These are phyloP conservation scores for Camillea tinctor DNA, from an alignment of 2,329 filamentous ascomycete species.

Conservation along the genomic window DNA sequence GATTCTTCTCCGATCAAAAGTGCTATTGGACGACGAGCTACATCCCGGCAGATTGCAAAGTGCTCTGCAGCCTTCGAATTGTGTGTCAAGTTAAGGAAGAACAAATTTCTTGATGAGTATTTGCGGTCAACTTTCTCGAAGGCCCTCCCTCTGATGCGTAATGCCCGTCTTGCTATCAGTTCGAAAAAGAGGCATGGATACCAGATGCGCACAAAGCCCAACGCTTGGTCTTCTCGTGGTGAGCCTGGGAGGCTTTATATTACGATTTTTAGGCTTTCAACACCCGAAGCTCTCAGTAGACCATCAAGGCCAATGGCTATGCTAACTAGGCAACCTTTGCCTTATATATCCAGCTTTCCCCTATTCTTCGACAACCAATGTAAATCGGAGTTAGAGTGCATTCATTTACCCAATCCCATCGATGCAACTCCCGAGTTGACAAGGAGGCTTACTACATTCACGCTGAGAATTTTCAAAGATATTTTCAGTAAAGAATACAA, in stretches of 20 bases:
- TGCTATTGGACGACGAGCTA: conserved; percentile 60
- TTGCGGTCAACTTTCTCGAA: conserved; percentile 73
- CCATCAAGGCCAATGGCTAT: conserved; percentile 65
- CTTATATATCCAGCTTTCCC: conserved; percentile 64
- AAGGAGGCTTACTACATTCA: conserved; percentile 66
- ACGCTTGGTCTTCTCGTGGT: conserved; percentile 61
- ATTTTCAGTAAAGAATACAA: conserved; percentile 88
- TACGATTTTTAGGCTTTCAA: conserved; percentile 58
- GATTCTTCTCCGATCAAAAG: conserved; percentile 69
- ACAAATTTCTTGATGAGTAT: conserved; percentile 68
- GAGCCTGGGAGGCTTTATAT: conserved; percentile 56
- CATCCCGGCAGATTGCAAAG: conserved; percentile 76
- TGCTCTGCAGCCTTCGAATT: conserved; percentile 85
- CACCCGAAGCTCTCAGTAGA: conserved; percentile 55
- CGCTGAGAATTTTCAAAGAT: conserved; percentile 73
- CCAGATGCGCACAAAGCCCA: conserved; percentile 75
- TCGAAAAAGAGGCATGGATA: conserved; percentile 74
- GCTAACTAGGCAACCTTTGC: conserved; percentile 65
- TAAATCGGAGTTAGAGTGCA: conserved; percentile 56
- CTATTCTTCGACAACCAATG: conserved; percentile 68
- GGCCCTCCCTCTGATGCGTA: conserved; percentile 76
- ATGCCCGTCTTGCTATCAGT: conserved; percentile 79
- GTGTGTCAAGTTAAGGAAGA: conserved; percentile 67
- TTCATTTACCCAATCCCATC: conserved; percentile 44
- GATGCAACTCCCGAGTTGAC: conserved; percentile 44